Percentiles rank a stretch among this genome's conserved stretches.
phyloP scores from a whole-genome alignment of 1,139 yeast genomes.

The Candida buenavistaensis region DNA sequence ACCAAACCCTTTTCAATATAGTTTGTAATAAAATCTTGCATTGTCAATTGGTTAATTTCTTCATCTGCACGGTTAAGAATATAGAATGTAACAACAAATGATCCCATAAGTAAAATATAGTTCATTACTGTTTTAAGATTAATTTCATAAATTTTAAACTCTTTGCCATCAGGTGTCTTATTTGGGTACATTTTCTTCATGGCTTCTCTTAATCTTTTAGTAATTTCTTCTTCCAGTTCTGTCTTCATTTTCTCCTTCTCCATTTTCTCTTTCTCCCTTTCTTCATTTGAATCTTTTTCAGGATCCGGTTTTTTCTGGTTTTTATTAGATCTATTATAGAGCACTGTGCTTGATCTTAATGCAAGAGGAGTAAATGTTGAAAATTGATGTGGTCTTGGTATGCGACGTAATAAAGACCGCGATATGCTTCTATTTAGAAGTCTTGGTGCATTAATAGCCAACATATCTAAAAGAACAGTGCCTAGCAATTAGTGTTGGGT shows the following conservation, averaged over 20 bases:
- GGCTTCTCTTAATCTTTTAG: too few relatives aligned
- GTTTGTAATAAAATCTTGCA: constrained; percentile 86
- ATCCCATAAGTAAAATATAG: constrained; percentile 8
- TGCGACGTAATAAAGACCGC: constrained; percentile 2
- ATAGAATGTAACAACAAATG: constrained; percentile 14
- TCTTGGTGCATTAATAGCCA: constrained; percentile 9
- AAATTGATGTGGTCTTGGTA: constrained; percentile 1
- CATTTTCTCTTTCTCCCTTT: constrained; percentile 13
- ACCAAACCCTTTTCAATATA: constrained; percentile 86
- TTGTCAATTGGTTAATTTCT: constrained; percentile 55
- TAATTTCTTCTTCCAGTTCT: too few relatives aligned
- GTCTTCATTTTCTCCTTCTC: constrained; percentile 12
- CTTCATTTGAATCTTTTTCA: constrained; percentile 9
- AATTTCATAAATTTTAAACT: constrained; percentile 32
- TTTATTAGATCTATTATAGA: constrained; percentile 10
- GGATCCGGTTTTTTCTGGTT: constrained; percentile 11
- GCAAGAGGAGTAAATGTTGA: constrained; percentile 1
- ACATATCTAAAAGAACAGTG: background rate
- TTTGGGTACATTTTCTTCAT: too few relatives aligned
- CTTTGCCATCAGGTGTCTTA: constrained; percentile 28
- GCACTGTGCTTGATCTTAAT: constrained; percentile 1
- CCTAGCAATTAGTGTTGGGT: background rate
- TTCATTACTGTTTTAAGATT: constrained; percentile 22
- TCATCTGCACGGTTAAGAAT: constrained; percentile 16
- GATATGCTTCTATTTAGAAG: constrained; percentile 7